Evolutionary conservation across 257 asterid species (phyloP).

Genomic region (Capsicum pubescens): DNA sequence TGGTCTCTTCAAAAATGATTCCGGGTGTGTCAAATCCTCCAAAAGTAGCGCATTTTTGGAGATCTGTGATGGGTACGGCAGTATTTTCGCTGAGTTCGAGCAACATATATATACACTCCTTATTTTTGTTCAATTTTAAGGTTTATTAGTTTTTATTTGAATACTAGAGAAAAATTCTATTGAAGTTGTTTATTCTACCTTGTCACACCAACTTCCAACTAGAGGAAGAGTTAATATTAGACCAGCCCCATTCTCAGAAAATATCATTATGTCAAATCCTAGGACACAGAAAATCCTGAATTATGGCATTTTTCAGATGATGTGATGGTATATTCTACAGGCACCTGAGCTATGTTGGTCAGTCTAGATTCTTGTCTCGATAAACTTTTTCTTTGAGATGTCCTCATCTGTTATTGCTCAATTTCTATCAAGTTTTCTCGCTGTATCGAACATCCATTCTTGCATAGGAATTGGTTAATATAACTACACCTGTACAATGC

Average conservation of each 20-base stretch:
- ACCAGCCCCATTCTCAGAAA: background rate
- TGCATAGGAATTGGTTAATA: background rate
- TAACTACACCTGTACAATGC: background rate
- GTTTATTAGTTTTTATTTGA: background rate
- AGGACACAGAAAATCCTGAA: background rate
- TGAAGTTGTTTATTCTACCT: background rate
- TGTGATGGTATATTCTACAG: background rate
- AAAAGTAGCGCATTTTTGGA: too few species aligned
- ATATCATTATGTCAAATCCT: conserved; percentile 1
- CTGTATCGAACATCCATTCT: background rate
- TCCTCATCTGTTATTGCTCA: background rate
- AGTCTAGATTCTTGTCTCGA: background rate
- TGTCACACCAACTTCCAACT: background rate
- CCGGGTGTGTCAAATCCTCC: too few species aligned
- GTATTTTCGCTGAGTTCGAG: too few species aligned
- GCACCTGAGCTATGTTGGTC: background rate
- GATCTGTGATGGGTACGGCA: too few species aligned
- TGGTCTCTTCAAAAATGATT: too few species aligned
- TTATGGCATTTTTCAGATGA: background rate
- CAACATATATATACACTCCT: background rate
- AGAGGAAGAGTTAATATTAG: background rate
- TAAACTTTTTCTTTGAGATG: background rate
- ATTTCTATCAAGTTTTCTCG: background rate
- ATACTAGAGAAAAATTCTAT: background rate
- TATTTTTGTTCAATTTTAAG: conserved; percentile 2